Base-by-base conservation (phyloP, 352 stramenopile species). In the Globisporangium alternatum region DNA sequence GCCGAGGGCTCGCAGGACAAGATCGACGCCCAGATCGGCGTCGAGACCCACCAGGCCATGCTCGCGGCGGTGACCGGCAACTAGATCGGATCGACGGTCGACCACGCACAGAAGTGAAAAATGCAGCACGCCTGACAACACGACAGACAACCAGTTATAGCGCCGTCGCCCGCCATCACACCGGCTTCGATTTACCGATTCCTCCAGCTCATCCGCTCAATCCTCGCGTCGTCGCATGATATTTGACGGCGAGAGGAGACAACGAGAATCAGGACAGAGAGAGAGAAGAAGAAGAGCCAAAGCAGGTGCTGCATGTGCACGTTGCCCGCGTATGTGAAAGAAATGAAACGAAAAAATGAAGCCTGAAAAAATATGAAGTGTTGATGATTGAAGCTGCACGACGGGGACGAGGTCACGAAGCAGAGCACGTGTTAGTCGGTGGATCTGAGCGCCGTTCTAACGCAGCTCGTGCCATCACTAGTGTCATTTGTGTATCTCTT, bases 1-100 rank as follows among this genome's bases (percentile, higher is more conserved):
- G 77, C 91, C 48, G 81, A 91, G 44, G 96, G 95, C 67, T 92
- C 83, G 58, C 64, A 89, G 41, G 96, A 97, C 65, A 90, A 96
- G 72, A 91, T 97, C 22, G 89, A 98, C 74, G 96, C 96, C 15
- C 91, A 98, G 82, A 98, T 99, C 72, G 94, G 97, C 62, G 90
- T 97, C 72, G 96, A 99, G 76, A 91, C 95, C 25, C 96, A 98
- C 80, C 82, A 88, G 67, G 89, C 93, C 37, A 96, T 99, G 91
- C 89, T 94, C 61, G 66, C 77, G 51, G 96, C 96, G 25, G 75
- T 99, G 60, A 87, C 88, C 51, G 74, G 60, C 60, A 78, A 87
- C 69, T 89, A 88, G 69, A 71, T 45, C 52, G 28, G 30, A 44
- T 19, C 15, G 31, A 41, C 30, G 28, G 30, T 21, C 28, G 17